Evolutionary conservation across 2,329 filamentous ascomycete genomes (phyloP).

Genomic region (Claviceps fusiformis): DNA sequence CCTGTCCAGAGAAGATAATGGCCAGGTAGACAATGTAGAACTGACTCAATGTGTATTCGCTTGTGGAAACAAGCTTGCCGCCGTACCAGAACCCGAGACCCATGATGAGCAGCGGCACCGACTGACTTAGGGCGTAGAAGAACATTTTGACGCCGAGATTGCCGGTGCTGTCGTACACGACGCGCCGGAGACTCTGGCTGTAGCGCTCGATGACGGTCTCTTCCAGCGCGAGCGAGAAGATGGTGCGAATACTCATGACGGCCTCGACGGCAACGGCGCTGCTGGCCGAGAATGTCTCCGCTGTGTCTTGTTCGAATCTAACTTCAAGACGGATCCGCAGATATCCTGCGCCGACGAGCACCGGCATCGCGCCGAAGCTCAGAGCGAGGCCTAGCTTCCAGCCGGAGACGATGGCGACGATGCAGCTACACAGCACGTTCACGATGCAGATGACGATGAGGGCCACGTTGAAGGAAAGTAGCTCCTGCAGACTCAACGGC

Average conservation of each 20-base stretch:
- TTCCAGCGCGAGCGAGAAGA: constrained; percentile 35
- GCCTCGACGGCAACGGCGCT: constrained; percentile 36
- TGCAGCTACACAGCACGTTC: constrained; percentile 30
- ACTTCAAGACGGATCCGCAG: constrained; percentile 34
- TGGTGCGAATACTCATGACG: constrained; percentile 33
- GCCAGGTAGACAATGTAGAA: constrained; percentile 40
- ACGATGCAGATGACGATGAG: constrained; percentile 32
- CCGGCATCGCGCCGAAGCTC: constrained; percentile 30
- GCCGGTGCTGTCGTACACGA: constrained; percentile 17
- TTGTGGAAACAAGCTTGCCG: constrained; percentile 24
- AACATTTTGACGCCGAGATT: constrained; percentile 25
- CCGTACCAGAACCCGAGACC: constrained; percentile 29
- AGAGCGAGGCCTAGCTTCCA: constrained; percentile 39
- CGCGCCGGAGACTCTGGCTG: constrained; percentile 15
- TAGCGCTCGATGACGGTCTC: constrained; percentile 25
- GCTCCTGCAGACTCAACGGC: constrained; percentile 34
- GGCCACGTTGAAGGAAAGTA: constrained; percentile 34
- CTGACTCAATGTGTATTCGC: constrained; percentile 31
- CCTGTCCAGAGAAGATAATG: constrained; percentile 33
- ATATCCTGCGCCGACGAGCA: constrained; percentile 31
- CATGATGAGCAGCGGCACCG: constrained; percentile 24
- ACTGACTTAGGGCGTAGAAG: constrained; percentile 28
- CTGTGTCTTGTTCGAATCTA: constrained; percentile 30
- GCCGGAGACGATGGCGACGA: constrained; percentile 30
- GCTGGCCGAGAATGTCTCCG: constrained; percentile 30